Conservation (phyloP, 176 grass and related monocot genomes). For the Carex littledalei region DNA sequence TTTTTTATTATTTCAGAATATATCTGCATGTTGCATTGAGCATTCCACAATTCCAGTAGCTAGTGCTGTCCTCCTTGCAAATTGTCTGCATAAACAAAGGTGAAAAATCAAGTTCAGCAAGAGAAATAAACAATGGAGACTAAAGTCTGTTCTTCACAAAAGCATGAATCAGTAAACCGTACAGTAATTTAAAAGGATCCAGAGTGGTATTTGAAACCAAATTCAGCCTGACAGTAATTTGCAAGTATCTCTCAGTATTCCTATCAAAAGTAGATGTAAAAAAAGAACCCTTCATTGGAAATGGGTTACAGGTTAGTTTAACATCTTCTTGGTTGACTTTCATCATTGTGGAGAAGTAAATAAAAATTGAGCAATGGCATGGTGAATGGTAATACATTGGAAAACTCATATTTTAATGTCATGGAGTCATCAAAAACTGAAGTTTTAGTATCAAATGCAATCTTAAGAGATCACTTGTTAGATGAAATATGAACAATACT, state of each 20-base stretch:
- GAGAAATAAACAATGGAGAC: background rate
- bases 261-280: background rate
- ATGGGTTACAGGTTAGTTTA: background rate
- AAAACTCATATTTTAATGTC: background rate
- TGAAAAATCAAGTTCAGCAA: background rate
- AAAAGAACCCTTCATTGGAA: background rate
- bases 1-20: background rate
- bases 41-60: background rate
- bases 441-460: background rate
- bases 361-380: background rate
- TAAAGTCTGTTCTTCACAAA: background rate
- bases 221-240: background rate
- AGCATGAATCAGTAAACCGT: background rate
- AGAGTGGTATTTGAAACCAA: background rate
- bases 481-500: background rate
- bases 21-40: background rate
- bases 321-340: background rate
- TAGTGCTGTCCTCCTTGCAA: background rate
- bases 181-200: background rate
- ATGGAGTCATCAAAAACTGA: background rate
- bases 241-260: background rate
- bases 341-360: background rate
- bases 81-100: background rate
- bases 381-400: background rate
- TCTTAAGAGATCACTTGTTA: background rate